These are phyloP conservation scores for Solanum hybrid DNA, from an alignment of 305 asterid species.

Conservation along the genomic window DNA sequence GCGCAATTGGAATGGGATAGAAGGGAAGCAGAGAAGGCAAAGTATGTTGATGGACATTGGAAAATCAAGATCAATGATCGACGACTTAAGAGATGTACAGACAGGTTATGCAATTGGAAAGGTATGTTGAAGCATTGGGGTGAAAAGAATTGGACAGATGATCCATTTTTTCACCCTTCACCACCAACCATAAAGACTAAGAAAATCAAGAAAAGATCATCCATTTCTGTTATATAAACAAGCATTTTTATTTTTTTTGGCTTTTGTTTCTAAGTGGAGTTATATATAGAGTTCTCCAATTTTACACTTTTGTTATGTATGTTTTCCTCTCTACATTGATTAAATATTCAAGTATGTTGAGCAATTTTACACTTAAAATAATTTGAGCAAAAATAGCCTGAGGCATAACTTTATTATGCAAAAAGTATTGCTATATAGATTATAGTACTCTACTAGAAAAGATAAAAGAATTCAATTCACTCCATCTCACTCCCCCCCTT, in stretches of 20 bases:
- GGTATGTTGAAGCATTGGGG: conserved; percentile 63
- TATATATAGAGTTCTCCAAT: not conserved
- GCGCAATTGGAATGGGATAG: conserved; percentile 63
- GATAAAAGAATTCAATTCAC: no score
- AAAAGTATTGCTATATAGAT: no score
- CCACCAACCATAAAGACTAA: conserved; percentile 24
- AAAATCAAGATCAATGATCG: conserved; percentile 27
- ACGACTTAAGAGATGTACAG: conserved; percentile 38
- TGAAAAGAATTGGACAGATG: conserved; percentile 43
- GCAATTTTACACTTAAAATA: not conserved
- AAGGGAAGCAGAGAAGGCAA: conserved; percentile 40
- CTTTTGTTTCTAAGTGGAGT: not conserved
- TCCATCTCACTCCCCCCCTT: no score
- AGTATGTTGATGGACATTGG: conserved; percentile 48
- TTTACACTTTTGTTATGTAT: not conserved
- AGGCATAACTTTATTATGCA: not conserved
- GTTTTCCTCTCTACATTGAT: not conserved
- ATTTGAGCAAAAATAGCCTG: not conserved
- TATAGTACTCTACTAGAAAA: no score
- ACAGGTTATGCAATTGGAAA: conserved; percentile 41
- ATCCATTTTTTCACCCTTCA: conserved; percentile 17
- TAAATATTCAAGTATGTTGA: not conserved
- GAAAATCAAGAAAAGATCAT: not conserved
- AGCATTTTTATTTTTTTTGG: not conserved
- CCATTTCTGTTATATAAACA: conserved; percentile 8